Conservation (phyloP, 352 stramenopile species). For the Phytophthora sp. region DNA sequence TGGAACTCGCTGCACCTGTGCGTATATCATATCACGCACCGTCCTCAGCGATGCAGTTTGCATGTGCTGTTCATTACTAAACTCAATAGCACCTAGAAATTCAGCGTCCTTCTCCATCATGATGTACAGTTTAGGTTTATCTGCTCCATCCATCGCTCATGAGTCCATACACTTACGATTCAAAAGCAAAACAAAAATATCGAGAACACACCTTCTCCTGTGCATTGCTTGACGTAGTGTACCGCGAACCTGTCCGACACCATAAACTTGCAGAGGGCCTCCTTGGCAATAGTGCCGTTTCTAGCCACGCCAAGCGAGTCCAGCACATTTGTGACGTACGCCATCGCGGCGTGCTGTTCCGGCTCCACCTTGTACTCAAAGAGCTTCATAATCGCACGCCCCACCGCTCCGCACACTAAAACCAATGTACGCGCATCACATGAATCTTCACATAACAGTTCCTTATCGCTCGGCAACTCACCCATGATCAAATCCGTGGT, state of each 20-base stretch:
- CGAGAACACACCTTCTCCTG: constrained; percentile 41
- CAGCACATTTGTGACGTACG: constrained; percentile 49
- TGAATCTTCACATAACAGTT: background rate
- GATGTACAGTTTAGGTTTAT: constrained; percentile 69
- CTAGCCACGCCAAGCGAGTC: constrained; percentile 34
- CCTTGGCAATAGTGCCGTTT: constrained; percentile 36
- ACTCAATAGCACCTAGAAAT: constrained; percentile 68
- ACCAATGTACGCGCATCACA: background rate
- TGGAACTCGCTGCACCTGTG: constrained; percentile 46
- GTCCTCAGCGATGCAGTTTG: constrained; percentile 46
- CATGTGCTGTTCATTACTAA: constrained; percentile 61
- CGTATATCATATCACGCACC: constrained; percentile 55
- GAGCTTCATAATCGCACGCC: constrained; percentile 61
- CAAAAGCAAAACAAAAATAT: background rate
- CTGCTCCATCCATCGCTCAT: constrained; percentile 6
- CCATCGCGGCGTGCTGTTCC: constrained; percentile 42
- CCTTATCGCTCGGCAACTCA: constrained; percentile 24
- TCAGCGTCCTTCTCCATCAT: constrained; percentile 65
- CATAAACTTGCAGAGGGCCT: constrained; percentile 55
- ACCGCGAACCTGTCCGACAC: constrained; percentile 54
- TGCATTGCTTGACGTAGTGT: constrained; percentile 73
- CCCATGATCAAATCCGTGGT: constrained; percentile 53
- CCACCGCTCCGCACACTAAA: constrained; percentile 53
- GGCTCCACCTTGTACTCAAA: constrained; percentile 59
- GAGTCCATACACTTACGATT: background rate